Conservation (phyloP, 1,284 basidiomycete genomes). For the Schizophyllum commune region DNA sequence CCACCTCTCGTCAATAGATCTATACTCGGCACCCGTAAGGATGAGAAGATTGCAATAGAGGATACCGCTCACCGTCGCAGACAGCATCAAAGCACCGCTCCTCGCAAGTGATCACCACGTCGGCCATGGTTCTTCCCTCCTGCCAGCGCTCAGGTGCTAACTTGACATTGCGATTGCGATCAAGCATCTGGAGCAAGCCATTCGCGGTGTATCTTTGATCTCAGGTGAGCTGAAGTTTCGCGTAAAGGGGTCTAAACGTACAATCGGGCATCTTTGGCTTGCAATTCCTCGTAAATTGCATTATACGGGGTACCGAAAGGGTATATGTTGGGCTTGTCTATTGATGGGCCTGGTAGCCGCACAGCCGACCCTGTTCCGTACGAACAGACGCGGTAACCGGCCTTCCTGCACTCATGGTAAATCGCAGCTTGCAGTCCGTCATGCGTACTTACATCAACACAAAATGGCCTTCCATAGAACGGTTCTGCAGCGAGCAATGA, state of each 20-base stretch:
- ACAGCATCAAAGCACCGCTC: slow-evolving; percentile 98
- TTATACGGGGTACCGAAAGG: slow-evolving; percentile 98
- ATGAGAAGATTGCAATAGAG: slow-evolving; percentile 8
- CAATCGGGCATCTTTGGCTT: slow-evolving; percentile 78
- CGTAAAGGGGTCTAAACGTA: slow-evolving; percentile 32
- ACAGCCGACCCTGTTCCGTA: slow-evolving; percentile 97
- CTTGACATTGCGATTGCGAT: slow-evolving; percentile 92
- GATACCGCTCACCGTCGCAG: slow-evolving; percentile 74
- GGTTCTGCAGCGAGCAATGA: slow-evolving; percentile 55
- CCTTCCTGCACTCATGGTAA: slow-evolving; percentile 46
- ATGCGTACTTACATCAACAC: slow-evolving; percentile 68
- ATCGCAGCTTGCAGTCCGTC: not conserved
- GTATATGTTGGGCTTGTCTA: slow-evolving; percentile 98
- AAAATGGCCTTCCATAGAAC: slow-evolving; percentile 98
- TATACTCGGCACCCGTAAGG: slow-evolving; percentile 24
- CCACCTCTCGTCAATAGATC: slow-evolving; percentile 87
- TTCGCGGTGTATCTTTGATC: slow-evolving; percentile 82
- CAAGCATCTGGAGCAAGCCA: slow-evolving; percentile 95
- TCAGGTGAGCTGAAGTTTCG: slow-evolving; percentile 9
- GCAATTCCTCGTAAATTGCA: slow-evolving; percentile 91
- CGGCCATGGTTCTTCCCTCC: slow-evolving; percentile 79
- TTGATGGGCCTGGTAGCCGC: slow-evolving; percentile 89
- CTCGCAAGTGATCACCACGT: slow-evolving; percentile 98
- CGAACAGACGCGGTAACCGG: slow-evolving; percentile 87
- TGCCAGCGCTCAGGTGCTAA: slow-evolving; percentile 96